phyloP scores from a whole-genome alignment of 129 eudicot species.

The Saussurea involucrata region DNA sequence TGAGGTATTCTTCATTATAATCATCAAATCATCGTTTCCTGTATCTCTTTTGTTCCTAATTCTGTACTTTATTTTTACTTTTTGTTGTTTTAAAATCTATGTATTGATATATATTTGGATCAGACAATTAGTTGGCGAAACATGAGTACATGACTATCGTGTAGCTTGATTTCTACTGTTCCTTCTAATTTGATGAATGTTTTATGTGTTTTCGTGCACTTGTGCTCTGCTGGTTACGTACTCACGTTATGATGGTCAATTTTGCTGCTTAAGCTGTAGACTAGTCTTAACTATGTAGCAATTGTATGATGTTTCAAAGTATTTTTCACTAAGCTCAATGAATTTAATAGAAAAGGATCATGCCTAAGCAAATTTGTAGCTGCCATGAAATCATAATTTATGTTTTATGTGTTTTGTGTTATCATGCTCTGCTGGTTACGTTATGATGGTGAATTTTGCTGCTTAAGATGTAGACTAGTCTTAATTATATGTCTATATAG shows the following conservation, averaged over 20 bases:
- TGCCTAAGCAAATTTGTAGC: not conserved
- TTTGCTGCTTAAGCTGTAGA: not conserved
- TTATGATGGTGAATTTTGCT: not conserved
- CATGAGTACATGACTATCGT: not conserved
- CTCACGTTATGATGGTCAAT: not conserved
- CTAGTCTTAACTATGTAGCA: not conserved
- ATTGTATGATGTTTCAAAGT: not conserved
- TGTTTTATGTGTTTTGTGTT: not conserved
- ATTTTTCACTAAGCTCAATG: not conserved
- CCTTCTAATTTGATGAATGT: not conserved
- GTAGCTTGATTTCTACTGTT: not conserved
- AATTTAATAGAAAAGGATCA: not conserved
- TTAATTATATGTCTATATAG: not conserved
- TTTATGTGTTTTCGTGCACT: not conserved
- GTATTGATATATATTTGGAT: not conserved
- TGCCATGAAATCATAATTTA: not conserved
- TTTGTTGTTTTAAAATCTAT: not conserved
- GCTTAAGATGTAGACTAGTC: not conserved
- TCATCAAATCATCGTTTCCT: not conserved
- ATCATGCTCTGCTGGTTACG: not conserved
- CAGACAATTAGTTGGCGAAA: not conserved
- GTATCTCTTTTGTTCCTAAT: not conserved
- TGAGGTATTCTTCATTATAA: constrained; percentile 39
- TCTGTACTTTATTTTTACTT: not conserved
- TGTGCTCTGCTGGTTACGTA: not conserved